These are phyloP conservation scores for Pichia sp. DNA, from an alignment of 1,139 yeast species.

Conservation along the genomic window DNA sequence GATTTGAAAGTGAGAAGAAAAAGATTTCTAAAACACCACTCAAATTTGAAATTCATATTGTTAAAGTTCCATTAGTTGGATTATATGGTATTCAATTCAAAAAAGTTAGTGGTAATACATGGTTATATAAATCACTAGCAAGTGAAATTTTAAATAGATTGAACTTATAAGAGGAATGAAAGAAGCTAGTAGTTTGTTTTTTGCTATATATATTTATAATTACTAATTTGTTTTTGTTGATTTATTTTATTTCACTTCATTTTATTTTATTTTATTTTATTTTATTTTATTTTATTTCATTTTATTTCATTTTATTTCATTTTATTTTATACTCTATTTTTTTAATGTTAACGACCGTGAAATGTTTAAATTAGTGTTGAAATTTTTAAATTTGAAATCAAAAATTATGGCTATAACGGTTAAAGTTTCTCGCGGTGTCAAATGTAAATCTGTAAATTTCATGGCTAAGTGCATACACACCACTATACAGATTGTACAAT, in stretches of 20 bases:
- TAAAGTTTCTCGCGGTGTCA: neutral
- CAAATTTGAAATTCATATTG: slow-evolving; percentile 87
- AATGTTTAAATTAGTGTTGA: neutral
- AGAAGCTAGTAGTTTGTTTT: neutral
- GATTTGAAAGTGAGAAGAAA: slow-evolving; percentile 5
- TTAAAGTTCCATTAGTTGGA: slow-evolving; percentile 85
- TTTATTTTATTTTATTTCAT: no score
- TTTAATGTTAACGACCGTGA: neutral
- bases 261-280: no score
- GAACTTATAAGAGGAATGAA: slow-evolving; percentile 39
- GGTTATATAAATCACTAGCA: slow-evolving; percentile 94
- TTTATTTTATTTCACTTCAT: neutral
- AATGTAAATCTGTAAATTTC: neutral
- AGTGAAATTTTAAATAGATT: slow-evolving; percentile 76
- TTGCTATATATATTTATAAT: neutral
- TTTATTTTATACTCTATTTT: neutral
- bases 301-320: no score
- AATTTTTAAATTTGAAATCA: no score
- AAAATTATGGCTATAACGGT: no score
- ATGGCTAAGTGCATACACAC: no score
- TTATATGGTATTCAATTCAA: slow-evolving; percentile 93
- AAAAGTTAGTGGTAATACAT: slow-evolving; percentile 87
- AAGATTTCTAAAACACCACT: slow-evolving; percentile 44
- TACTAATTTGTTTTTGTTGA: no score
- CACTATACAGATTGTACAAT: no score